phyloP scores from a whole-genome alignment of 1,139 yeast species.

The Sugiyamaella pinicola region DNA sequence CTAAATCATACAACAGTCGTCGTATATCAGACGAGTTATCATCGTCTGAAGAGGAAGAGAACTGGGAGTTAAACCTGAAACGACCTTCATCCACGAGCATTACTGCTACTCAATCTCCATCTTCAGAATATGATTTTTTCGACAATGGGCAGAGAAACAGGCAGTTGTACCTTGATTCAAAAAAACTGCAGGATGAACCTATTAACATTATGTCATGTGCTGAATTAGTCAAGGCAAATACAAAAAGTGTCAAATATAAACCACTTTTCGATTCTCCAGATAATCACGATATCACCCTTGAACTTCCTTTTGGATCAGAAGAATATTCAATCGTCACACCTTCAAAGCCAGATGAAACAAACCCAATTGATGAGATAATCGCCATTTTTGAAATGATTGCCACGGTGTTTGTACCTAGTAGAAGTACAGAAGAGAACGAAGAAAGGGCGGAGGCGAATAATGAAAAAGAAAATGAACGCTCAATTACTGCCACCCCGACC shows the following conservation, averaged over 20 bases:
- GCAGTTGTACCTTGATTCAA: constrained; percentile 8
- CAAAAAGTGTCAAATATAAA: constrained; percentile 16
- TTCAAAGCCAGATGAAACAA: constrained; percentile 51
- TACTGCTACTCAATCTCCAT: constrained; percentile 18
- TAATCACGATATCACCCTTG: constrained; percentile 15
- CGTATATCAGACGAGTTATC: constrained; percentile 6
- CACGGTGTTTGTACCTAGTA: constrained; percentile 50
- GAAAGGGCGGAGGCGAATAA: not conserved
- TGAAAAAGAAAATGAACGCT: not conserved
- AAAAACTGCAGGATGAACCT: not conserved
- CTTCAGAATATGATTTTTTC: constrained; percentile 9
- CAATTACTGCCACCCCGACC: not conserved
- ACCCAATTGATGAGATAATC: constrained; percentile 74
- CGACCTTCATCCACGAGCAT: constrained; percentile 16
- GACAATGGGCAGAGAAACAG: constrained; percentile 2
- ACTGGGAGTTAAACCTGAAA: constrained; percentile 27
- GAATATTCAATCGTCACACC: constrained; percentile 32
- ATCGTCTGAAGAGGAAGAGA: constrained; percentile 22
- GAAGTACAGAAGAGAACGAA: constrained; percentile 27
- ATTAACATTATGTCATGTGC: constrained; percentile 8
- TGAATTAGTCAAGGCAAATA: not conserved
- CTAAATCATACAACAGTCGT: constrained; percentile 1
- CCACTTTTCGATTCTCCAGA: constrained; percentile 21
- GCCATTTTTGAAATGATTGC: constrained; percentile 56
- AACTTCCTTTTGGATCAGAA: constrained; percentile 34